These are phyloP conservation scores for Cyberlindnera veronae DNA, from an alignment of 805 yeast species.

Conservation along the genomic window DNA sequence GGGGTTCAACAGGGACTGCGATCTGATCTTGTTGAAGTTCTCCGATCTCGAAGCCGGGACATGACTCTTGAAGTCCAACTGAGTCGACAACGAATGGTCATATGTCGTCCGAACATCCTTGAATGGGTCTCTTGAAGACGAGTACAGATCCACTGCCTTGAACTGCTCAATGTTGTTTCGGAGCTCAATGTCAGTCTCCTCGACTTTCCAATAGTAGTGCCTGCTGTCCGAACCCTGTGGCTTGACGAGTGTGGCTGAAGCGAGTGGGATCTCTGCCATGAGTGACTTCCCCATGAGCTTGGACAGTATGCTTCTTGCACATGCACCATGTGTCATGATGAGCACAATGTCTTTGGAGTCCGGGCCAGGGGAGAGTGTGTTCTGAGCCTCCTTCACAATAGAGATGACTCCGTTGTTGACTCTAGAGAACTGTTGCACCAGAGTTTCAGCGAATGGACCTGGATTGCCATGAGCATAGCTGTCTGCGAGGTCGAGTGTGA, in stretches of 20 bases:
- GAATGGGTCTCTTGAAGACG: conserved; percentile 23
- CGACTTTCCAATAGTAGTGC: conserved; percentile 21
- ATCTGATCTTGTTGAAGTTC: conserved; percentile 18
- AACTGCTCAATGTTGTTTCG: conserved; percentile 5
- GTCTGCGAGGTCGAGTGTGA: conserved; percentile 32
- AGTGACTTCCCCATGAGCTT: conserved; percentile 35
- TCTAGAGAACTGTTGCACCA: conserved; percentile 33
- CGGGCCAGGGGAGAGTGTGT: conserved; percentile 15
- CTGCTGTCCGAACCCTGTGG: conserved; percentile 10
- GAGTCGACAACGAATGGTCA: conserved; percentile 8
- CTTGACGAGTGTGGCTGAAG: conserved; percentile 26
- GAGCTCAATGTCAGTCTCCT: conserved; percentile 27
- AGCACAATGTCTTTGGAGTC: conserved; percentile 32
- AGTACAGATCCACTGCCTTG: conserved; percentile 18
- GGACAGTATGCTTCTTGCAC: conserved; percentile 38
- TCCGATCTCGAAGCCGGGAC: conserved; percentile 15
- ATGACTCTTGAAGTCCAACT: conserved; percentile 20
- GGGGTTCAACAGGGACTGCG: conserved; percentile 22
- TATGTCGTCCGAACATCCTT: conserved; percentile 27
- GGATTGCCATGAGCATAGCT: conserved; percentile 37
- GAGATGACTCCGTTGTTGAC: conserved; percentile 33
- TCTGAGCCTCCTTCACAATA: conserved; percentile 29
- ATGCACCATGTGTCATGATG: conserved; percentile 43
- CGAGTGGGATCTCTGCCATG: conserved; percentile 39
- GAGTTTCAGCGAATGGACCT: conserved; percentile 42